Conservation (phyloP, 805 yeast genomes). For the Scheffersomyces lignosus region DNA sequence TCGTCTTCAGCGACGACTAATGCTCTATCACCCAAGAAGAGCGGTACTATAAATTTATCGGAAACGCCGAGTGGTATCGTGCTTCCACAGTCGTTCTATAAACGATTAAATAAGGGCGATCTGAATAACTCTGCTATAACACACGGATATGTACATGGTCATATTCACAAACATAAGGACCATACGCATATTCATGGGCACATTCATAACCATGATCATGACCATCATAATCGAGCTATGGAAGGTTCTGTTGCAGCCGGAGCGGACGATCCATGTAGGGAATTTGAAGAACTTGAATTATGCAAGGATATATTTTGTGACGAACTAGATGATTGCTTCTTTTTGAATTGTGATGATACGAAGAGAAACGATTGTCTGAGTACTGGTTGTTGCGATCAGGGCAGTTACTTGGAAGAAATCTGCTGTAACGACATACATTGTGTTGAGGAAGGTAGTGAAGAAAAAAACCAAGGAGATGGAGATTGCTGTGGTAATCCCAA, state of each 20-base stretch:
- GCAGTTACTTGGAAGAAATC: constrained; percentile 6
- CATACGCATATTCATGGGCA: constrained; percentile 71
- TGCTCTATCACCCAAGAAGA: too few species aligned
- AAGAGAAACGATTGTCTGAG: constrained; percentile 5
- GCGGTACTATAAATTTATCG: too few species aligned
- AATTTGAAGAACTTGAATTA: constrained; percentile 30
- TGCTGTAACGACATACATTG: constrained; percentile 7
- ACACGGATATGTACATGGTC: constrained; percentile 67
- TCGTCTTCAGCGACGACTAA: too few species aligned
- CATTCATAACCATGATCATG: constrained; percentile 51
- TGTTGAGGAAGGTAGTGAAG: background rate
- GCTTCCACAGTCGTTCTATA: background rate
- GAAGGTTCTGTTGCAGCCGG: background rate
- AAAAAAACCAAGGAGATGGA: background rate
- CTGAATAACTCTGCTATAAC: constrained; percentile 17
- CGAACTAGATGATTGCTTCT: constrained; percentile 46
- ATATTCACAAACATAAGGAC: constrained; percentile 60
- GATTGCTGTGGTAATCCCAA: constrained; percentile 11
- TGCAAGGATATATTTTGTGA: constrained; percentile 44
- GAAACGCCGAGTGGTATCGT: too few species aligned
- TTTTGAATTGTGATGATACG: constrained; percentile 31
- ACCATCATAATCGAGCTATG: constrained; percentile 9
- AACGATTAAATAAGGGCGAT: background rate
- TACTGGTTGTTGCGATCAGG: constrained; percentile 5
- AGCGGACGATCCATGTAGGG: constrained; percentile 19